Evolutionary conservation across 495 filamentous ascomycete species (phyloP), one percentile per base, ranked within the genome.

Genomic region (Aspergillus heteromorphus): DNA sequence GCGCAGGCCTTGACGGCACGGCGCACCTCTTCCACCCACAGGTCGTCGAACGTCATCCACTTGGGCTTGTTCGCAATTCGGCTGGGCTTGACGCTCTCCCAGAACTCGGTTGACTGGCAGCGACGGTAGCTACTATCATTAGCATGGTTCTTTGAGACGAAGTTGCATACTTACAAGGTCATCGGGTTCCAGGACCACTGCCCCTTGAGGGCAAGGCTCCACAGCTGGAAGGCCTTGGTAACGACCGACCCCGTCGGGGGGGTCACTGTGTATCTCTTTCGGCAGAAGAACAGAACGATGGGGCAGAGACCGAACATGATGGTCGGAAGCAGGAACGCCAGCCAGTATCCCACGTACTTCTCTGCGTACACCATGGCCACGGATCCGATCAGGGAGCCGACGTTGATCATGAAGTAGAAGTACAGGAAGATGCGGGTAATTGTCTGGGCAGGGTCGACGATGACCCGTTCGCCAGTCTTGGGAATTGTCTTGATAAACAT

Each of bases 291-390:
- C 63, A 91, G 68, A 25, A 89, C 76, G 1, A 80, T 10, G 1
- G 84, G 85, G 58, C 81, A 84, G 56, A 83, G 57, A 47, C 74
- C 66, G 61, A 89, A 78, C 63, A 81, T 64, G 23, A 74, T 59
- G 10, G 83, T 86, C 5, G 85, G 85, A 14, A 88, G 73, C 6
- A 79, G 69, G 61, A 68, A 89, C 0, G 85, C 74, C n/a, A 89
- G 79, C 77, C 81, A 91, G 72, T 88, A 91, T 27, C 87, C 87
- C 50, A 89, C 84, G 52, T 87, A 87, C 57, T 86, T 83, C 70
- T 88, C 86, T 6, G 81, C 80, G 61, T 87, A 87, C 23, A 82
- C 80, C 82, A 86, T 81, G 29, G 60, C 64, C 19, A 81, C 65
- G 40, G 72, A 68, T 2, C 79, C 84, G 23, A 77, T 31, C 16